Evolutionary conservation across 1,284 basidiomycete species (phyloP), one percentile per base, ranked within the genome.

Genomic region (Pseudozyma tsukubaensis): DNA sequence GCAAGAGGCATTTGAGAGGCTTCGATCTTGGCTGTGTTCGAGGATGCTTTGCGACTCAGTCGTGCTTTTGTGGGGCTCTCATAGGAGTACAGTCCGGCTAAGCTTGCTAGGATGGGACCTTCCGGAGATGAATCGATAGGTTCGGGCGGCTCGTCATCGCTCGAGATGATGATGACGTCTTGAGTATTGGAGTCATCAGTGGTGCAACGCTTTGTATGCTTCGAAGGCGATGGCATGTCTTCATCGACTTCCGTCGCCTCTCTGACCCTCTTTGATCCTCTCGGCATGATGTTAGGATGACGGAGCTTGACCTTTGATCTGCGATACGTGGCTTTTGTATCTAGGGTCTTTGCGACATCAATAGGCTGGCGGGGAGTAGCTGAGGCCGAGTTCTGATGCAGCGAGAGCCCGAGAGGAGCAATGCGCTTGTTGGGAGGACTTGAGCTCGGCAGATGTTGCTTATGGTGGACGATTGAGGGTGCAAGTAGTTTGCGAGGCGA

Each of bases 131-230:
- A 42, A 14, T 56, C 50, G 4, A 21, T 10, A n/a, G 21, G 13
- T 32, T 43, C 34, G 19, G 47, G 32, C 12, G 40, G 14, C 8
- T 58, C 54, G 35, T 68, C 54, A 37, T 42, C 37, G 50, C 56
- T 59, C 13, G 66, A 64, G 36, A 70, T 70, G 16, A 70, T 45
- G 34, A 70, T 70, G 13, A 57, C 40, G 10, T 51, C 37, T 4
- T 49, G 5, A 2, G 56, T 45, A 12, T 47, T 58, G 7, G 24
- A 40, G 3, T 57, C 53, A 13, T 45, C 47, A 19, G 32, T 18
- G 24, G 19, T 59, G 4, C 42, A 18, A 1, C 35, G 34, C 24
- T 42, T 59, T 12, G 36, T 18, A 4, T 40, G 19, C 11, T 13
- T 47, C 16, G 42, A 37, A 42, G 45, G 29, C 14, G 21, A 14